These are phyloP conservation scores for Podospora bellae-mahoneyi DNA, from an alignment of 495 filamentous ascomycete genomes.

Conservation along the genomic window DNA sequence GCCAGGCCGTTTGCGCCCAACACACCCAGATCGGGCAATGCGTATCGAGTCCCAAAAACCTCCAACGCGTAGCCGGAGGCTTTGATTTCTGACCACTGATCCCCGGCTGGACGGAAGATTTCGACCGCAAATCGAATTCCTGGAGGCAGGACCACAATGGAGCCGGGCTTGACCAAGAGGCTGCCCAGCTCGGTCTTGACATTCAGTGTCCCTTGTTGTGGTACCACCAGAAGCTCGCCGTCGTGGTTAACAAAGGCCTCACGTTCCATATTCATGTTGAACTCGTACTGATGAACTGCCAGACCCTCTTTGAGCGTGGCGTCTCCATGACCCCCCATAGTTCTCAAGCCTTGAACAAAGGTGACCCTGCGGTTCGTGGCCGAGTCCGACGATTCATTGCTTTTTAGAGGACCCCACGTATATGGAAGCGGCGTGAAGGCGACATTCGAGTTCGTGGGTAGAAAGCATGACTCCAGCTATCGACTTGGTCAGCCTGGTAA, in stretches of 20 bases:
- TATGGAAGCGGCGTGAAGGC: constrained; percentile 64
- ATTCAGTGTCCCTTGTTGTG: constrained; percentile 63
- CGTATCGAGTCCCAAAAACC: constrained; percentile 62
- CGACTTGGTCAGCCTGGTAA: neutral
- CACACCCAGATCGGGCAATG: constrained; percentile 69
- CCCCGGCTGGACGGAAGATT: neutral
- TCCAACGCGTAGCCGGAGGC: constrained; percentile 64
- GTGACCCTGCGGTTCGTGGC: constrained; percentile 45
- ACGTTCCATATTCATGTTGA: constrained; percentile 61
- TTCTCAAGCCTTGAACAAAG: constrained; percentile 64
- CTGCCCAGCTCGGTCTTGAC: constrained; percentile 65
- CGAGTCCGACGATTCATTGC: constrained; percentile 39
- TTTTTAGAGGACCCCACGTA: constrained; percentile 67
- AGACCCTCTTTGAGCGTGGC: constrained; percentile 64
- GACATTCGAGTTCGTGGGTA: constrained; percentile 48
- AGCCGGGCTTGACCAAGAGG: constrained; percentile 57
- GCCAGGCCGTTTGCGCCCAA: constrained; percentile 70
- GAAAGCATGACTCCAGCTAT: constrained; percentile 38
- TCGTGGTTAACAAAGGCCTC: constrained; percentile 69
- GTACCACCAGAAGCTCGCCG: constrained; percentile 67
- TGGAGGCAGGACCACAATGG: constrained; percentile 66
- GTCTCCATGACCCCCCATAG: constrained; percentile 67
- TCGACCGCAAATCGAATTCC: constrained; percentile 62
- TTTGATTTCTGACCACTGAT: neutral
- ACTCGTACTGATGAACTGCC: constrained; percentile 66